Evolutionary conservation across 495 filamentous ascomycete genomes (phyloP).

Genomic region (Penicillium soppii): DNA sequence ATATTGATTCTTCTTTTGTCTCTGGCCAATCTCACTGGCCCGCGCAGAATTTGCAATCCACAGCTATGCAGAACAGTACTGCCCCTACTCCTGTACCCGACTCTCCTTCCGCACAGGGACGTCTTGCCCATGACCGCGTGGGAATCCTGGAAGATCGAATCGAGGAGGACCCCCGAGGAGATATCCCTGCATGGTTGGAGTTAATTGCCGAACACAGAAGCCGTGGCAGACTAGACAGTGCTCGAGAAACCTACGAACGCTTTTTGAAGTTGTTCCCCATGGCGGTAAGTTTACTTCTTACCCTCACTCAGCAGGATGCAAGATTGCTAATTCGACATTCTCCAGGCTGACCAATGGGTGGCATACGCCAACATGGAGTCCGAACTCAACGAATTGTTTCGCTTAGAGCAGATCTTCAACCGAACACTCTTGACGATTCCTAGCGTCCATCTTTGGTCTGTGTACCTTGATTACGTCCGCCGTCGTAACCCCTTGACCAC

Average conservation of each 20-base stretch:
- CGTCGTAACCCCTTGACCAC: constrained; percentile 81
- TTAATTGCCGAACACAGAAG: constrained; percentile 83
- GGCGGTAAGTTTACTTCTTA: constrained; percentile 63
- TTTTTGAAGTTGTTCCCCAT: constrained; percentile 86
- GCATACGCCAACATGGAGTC: constrained; percentile 85
- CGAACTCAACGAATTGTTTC: constrained; percentile 70
- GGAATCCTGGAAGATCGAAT: constrained; percentile 88
- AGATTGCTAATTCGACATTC: constrained; percentile 14
- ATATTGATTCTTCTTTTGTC: constrained; percentile 45
- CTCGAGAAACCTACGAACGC: constrained; percentile 75
- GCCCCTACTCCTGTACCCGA: constrained; percentile 38
- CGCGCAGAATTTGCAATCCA: constrained; percentile 37
- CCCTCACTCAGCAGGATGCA: background rate
- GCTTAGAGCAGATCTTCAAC: constrained; percentile 78
- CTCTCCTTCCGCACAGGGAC: constrained; percentile 47
- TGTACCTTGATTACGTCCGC: constrained; percentile 94
- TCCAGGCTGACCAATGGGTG: constrained; percentile 85
- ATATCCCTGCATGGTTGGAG: constrained; percentile 83
- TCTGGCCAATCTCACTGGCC: constrained; percentile 43
- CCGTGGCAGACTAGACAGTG: constrained; percentile 77
- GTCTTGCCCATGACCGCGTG: constrained; percentile 73
- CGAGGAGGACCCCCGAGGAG: constrained; percentile 85
- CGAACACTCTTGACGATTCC: constrained; percentile 69
- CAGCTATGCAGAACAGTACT: constrained; percentile 39
- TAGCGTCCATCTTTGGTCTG: constrained; percentile 82